Percentiles rank a stretch among this genome's conserved stretches.
Conservation (phyloP, 768 basidiomycete genomes). For the Boletus rubropictus region DNA sequence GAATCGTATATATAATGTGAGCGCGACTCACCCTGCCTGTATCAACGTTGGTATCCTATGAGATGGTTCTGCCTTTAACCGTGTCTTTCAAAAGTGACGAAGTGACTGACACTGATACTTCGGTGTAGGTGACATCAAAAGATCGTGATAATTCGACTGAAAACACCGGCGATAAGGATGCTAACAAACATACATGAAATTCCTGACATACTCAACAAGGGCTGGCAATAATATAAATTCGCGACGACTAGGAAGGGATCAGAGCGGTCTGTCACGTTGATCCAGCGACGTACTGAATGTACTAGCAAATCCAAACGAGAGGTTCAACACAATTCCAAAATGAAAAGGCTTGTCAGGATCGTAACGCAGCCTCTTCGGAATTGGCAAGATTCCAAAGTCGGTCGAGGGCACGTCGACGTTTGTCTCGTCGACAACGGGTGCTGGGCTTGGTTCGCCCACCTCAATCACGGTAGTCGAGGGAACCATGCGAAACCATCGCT, state of each 20-base stretch:
- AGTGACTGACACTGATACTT: constrained; percentile 30
- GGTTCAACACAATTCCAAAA: constrained; percentile 49
- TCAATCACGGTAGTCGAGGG: constrained; percentile 7
- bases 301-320: constrained; percentile 57
- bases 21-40: constrained; percentile 52
- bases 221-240: constrained; percentile 85
- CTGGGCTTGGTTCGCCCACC: not conserved
- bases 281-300: constrained; percentile 34
- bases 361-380: constrained; percentile 52
- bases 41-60: constrained; percentile 57
- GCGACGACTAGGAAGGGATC: constrained; percentile 43
- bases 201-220: constrained; percentile 54
- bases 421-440: not conserved
- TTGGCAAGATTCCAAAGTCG: constrained; percentile 62
- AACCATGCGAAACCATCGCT: constrained; percentile 10
- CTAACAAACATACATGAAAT: not conserved
- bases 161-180: not conserved
- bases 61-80: constrained; percentile 7
- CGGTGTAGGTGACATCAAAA: constrained; percentile 34
- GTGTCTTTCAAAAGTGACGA: not conserved
- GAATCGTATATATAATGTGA: not conserved
- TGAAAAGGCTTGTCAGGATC: constrained; percentile 44
- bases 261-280: not conserved
- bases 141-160: constrained; percentile 34
- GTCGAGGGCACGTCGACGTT: constrained; percentile 13